Conservation (phyloP, 345 rosid genomes). For the Hypericum androsaemum region DNA sequence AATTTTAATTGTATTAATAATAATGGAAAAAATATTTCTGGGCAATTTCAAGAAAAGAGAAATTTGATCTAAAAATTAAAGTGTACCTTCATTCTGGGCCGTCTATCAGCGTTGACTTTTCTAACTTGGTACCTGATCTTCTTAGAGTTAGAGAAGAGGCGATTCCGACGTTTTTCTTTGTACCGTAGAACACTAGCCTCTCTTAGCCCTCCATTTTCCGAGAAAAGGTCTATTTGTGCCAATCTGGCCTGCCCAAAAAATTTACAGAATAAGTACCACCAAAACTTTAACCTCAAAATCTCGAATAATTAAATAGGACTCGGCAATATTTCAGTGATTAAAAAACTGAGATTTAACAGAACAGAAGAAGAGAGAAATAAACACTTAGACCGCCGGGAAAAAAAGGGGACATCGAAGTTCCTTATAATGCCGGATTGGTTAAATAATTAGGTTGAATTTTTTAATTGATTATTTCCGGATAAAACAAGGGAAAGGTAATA, state of each 20-base stretch:
- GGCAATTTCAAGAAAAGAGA: background rate
- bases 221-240: conserved; percentile 69
- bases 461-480: no score
- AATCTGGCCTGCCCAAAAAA: conserved; percentile 50
- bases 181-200: conserved; percentile 87
- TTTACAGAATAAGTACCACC: no score
- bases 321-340: background rate
- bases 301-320: no score
- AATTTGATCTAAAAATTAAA: background rate
- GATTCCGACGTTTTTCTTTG: conserved; percentile 77
- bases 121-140: conserved; percentile 89
- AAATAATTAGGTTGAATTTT: no score
- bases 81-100: conserved; percentile 83
- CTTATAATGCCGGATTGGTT: no score
- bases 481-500: no score
- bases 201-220: conserved; percentile 52
- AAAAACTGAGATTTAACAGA: background rate
- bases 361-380: background rate
- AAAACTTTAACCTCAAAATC: no score
- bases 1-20: no score
- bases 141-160: conserved; percentile 82
- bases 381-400: no score
- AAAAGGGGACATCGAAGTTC: no score
- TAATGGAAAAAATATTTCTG: no score
- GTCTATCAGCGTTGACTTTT: conserved; percentile 77